Percentiles rank a stretch among this genome's conserved stretches.
Evolutionary conservation across 1,284 basidiomycete species (phyloP).

Genomic region (Sanguinoderma infundibulare): DNA sequence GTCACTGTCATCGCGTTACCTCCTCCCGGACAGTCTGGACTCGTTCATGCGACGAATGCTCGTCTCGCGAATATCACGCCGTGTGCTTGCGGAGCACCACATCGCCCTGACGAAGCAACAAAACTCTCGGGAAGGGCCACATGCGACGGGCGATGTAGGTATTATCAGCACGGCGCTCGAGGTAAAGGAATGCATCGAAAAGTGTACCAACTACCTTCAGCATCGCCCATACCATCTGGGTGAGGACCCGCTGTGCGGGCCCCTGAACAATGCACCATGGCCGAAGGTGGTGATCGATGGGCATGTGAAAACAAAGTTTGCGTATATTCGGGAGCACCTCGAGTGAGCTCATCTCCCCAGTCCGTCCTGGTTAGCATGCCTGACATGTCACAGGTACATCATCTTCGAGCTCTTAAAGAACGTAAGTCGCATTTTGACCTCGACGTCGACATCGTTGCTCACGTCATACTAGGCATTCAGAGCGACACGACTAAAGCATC

Average conservation of each 20-base stretch:
- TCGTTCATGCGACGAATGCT: conserved; percentile 92
- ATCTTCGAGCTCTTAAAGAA: conserved; percentile 90
- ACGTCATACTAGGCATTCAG: conserved; percentile 60
- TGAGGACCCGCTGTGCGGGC: conserved; percentile 40
- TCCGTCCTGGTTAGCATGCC: not conserved
- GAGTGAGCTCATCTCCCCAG: conserved; percentile 56
- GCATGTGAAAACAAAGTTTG: conserved; percentile 72
- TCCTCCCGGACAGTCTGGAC: conserved; percentile 81
- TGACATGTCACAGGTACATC: conserved; percentile 66
- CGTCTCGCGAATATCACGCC: conserved; percentile 85
- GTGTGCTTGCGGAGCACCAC: conserved; percentile 90
- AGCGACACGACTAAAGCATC: conserved; percentile 60
- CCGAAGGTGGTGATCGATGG: conserved; percentile 79
- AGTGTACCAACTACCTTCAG: conserved; percentile 65
- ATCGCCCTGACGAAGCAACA: conserved; percentile 72
- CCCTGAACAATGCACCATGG: conserved; percentile 42
- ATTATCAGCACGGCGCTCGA: conserved; percentile 84
- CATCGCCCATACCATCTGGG: conserved; percentile 51
- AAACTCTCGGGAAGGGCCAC: conserved; percentile 49
- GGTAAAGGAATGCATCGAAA: conserved; percentile 73
- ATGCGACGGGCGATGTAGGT: conserved; percentile 67
- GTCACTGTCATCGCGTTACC: conserved; percentile 77
- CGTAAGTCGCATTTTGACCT: conserved; percentile 44
- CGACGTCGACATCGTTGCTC: not conserved
- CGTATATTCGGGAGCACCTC: conserved; percentile 89